These are phyloP conservation scores for Viola odorata DNA, from an alignment of 345 rosid species.

Conservation along the genomic window DNA sequence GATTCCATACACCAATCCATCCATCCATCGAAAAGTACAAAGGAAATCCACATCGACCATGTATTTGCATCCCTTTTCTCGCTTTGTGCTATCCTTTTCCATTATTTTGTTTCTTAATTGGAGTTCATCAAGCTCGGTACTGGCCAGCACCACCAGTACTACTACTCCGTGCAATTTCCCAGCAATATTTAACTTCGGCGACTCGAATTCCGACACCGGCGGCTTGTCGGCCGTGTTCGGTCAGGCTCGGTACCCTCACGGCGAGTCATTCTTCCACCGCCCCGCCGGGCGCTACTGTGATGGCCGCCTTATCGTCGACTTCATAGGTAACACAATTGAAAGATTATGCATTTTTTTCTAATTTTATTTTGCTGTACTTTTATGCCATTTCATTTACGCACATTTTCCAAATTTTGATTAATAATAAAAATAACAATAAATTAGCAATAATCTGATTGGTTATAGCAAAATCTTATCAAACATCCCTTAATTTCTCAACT, in stretches of 20 bases:
- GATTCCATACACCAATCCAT: too few relatives aligned
- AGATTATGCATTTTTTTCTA: too few relatives aligned
- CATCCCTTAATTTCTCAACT: too few relatives aligned
- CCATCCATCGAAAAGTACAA: too few relatives aligned
- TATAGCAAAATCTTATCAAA: too few relatives aligned
- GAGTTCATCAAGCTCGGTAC: background rate
- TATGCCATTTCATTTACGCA: too few relatives aligned
- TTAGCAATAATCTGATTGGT: too few relatives aligned
- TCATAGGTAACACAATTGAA: slow-evolving; percentile 45
- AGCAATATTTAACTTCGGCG: slow-evolving; percentile 86
- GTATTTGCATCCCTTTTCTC: slow-evolving; percentile 5
- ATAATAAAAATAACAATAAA: too few relatives aligned
- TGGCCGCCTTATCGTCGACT: slow-evolving; percentile 84
- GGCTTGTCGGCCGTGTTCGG: slow-evolving; percentile 82
- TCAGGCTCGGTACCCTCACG: slow-evolving; percentile 66
- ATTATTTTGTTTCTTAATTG: slow-evolving; percentile 3
- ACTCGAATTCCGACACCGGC: slow-evolving; percentile 93
- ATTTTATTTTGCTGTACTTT: too few relatives aligned
- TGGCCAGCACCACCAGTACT: slow-evolving; percentile 1
- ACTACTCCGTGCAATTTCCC: slow-evolving; percentile 28
- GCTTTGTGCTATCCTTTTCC: background rate
- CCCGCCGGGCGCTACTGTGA: slow-evolving; percentile 84
- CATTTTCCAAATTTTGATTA: too few relatives aligned
- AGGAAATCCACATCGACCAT: background rate
- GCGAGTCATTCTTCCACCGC: slow-evolving; percentile 55